Evolutionary conservation across 1,284 basidiomycete species (phyloP).

Genomic region (Veloboletus limbatus): DNA sequence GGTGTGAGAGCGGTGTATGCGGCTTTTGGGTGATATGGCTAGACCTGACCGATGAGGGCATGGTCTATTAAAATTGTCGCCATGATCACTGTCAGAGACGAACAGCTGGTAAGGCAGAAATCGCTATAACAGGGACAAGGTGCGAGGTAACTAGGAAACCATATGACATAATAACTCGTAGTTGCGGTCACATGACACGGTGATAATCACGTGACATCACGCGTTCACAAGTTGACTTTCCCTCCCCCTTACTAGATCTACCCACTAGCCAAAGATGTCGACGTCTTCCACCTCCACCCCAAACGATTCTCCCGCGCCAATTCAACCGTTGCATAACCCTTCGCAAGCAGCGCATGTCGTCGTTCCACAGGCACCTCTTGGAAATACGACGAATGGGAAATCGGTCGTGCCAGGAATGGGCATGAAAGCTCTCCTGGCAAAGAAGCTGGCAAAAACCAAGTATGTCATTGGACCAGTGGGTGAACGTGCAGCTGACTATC

Average conservation of each 20-base stretch:
- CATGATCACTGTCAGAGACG: too few relatives aligned
- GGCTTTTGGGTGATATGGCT: too few relatives aligned
- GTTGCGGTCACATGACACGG: constrained; percentile 23
- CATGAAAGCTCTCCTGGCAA: constrained; percentile 82
- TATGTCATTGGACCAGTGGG: constrained; percentile 40
- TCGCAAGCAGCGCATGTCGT: constrained; percentile 74
- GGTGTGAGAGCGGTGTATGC: too few relatives aligned
- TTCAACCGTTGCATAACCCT: constrained; percentile 84
- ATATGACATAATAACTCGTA: too few relatives aligned
- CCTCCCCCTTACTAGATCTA: too few relatives aligned
- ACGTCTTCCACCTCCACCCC: constrained; percentile 57
- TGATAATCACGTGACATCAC: constrained; percentile 27
- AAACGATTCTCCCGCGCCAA: constrained; percentile 62
- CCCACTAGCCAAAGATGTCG: too few relatives aligned
- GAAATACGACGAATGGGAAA: constrained; percentile 51
- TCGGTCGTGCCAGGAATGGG: constrained; percentile 76
- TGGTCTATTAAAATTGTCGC: too few relatives aligned
- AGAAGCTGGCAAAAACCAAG: constrained; percentile 83
- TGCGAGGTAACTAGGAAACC: too few relatives aligned
- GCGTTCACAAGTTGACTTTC: constrained; percentile 31
- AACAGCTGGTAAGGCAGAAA: too few relatives aligned
- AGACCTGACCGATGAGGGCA: too few relatives aligned
- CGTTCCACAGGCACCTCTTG: constrained; percentile 76
- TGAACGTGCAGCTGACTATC: constrained; percentile 3
- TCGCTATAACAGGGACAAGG: too few relatives aligned